These are phyloP conservation scores for Beta lomatogona DNA, from an alignment of 179 eudicot genomes.

Conservation along the genomic window DNA sequence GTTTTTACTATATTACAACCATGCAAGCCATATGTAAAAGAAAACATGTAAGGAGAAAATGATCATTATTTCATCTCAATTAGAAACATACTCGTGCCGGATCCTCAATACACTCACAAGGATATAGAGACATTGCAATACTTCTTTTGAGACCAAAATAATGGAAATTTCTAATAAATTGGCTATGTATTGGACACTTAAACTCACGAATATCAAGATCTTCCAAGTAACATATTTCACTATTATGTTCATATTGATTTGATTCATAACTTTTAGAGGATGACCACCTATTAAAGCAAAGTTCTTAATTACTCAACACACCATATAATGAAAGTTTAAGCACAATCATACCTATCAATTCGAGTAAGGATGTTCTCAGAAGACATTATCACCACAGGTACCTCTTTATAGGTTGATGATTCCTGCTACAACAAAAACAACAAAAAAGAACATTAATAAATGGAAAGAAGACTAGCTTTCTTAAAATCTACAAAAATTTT, in stretches of 20 bases:
- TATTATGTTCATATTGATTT: background rate
- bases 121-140: background rate
- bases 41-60: too few species aligned
- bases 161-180: too few species aligned
- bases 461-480: background rate
- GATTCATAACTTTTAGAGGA: background rate
- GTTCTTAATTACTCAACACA: background rate
- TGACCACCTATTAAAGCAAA: background rate
- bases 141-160: too few species aligned
- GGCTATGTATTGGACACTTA: too few species aligned
- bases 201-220: too few species aligned
- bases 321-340: background rate
- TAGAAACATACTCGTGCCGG: too few species aligned
- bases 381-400: constrained; percentile 53
- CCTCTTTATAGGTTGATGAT: constrained; percentile 40
- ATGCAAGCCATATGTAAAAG: background rate
- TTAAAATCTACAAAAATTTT: background rate
- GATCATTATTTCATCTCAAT: too few species aligned
- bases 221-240: background rate
- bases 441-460: constrained; percentile 10
- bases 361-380: constrained; percentile 51
- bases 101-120: too few species aligned
- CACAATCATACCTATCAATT: constrained; percentile 39
- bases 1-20: background rate
- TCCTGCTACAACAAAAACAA: constrained; percentile 36